Evolutionary conservation across 768 basidiomycete genomes (phyloP).

Genomic region (Gloeostereum incarnatum): DNA sequence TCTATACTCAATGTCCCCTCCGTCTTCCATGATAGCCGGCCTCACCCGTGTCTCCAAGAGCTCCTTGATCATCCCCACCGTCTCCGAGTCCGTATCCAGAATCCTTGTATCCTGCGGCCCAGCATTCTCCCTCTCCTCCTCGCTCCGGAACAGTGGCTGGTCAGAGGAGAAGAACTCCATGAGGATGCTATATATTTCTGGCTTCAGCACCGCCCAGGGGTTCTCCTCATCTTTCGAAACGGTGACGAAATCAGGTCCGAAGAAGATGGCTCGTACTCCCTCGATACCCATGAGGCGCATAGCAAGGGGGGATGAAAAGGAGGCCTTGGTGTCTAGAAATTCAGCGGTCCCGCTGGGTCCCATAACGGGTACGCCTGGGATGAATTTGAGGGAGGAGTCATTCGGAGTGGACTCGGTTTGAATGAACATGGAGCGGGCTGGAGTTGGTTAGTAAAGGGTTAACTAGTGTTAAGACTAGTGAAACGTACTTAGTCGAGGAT

Average conservation of each 20-base stretch:
- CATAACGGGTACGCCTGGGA: conserved; percentile 88
- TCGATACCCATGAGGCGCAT: conserved; percentile 91
- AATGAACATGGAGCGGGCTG: conserved; percentile 92
- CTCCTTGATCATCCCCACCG: conserved; percentile 99
- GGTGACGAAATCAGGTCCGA: conserved; percentile 97
- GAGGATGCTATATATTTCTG: conserved; percentile 89
- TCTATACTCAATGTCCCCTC: conserved; percentile 94
- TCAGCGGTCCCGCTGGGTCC: conserved; percentile 84
- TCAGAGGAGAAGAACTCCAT: conserved; percentile 99
- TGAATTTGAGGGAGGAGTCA: conserved; percentile 95
- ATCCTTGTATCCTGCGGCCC: conserved; percentile 93
- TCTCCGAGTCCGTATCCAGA: conserved; percentile 90
- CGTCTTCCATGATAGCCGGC: conserved; percentile 98
- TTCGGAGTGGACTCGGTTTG: conserved; percentile 98
- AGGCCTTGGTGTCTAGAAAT: conserved; percentile 83
- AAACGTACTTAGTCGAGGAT: no score
- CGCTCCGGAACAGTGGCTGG: conserved; percentile 74
- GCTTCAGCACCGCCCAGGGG: conserved; percentile 87
- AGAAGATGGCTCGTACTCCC: conserved; percentile 84
- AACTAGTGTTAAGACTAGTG: no score
- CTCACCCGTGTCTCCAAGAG: conserved; percentile 89
- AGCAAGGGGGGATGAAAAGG: conserved; percentile 90
- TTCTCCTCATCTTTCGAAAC: conserved; percentile 85
- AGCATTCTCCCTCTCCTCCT: conserved; percentile 69
- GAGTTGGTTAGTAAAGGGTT: no score